Conservation (phyloP, 495 filamentous ascomycete genomes). For the Apodospora peruviana region DNA sequence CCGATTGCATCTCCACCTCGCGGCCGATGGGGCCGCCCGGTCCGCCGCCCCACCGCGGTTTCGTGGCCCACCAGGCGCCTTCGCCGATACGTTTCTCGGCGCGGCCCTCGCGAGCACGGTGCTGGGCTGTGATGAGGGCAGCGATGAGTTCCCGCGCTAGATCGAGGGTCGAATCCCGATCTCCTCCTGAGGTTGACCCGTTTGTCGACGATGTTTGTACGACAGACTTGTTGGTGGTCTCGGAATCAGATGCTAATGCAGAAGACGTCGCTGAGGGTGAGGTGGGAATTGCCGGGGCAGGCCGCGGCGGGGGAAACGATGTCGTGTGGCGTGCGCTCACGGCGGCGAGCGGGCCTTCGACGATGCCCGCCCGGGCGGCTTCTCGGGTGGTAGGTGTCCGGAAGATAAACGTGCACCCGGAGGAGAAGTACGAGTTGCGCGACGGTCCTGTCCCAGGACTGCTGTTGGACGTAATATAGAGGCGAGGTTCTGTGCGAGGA, state of each 20-base stretch:
- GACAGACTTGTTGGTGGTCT: background rate
- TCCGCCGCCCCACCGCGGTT: conserved; percentile 71
- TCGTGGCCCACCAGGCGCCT: conserved; percentile 74
- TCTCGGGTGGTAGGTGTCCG: conserved; percentile 62
- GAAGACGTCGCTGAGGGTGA: background rate
- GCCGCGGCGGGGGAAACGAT: conserved; percentile 32
- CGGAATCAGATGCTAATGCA: background rate
- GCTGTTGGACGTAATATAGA: conserved; percentile 51
- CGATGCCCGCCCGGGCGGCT: conserved; percentile 62
- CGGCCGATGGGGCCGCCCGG: conserved; percentile 56
- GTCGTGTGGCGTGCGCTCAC: conserved; percentile 52
- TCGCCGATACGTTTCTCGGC: conserved; percentile 63
- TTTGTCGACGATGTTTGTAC: background rate
- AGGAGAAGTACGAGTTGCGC: conserved; percentile 48
- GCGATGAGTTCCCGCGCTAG: conserved; percentile 67
- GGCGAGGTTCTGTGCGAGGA: conserved; percentile 56
- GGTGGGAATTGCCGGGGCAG: background rate
- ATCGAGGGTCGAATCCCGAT: conserved; percentile 55
- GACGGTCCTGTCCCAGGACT: conserved; percentile 33
- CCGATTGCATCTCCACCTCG: conserved; percentile 41
- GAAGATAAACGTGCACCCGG: conserved; percentile 53
- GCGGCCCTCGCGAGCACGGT: conserved; percentile 67
- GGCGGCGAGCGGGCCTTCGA: conserved; percentile 71
- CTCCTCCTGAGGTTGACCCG: conserved; percentile 3
- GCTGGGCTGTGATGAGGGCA: conserved; percentile 74